These are phyloP conservation scores for Schizosaccharomyces cryophilus DNA, from an alignment of 805 yeast species.

Conservation along the genomic window DNA sequence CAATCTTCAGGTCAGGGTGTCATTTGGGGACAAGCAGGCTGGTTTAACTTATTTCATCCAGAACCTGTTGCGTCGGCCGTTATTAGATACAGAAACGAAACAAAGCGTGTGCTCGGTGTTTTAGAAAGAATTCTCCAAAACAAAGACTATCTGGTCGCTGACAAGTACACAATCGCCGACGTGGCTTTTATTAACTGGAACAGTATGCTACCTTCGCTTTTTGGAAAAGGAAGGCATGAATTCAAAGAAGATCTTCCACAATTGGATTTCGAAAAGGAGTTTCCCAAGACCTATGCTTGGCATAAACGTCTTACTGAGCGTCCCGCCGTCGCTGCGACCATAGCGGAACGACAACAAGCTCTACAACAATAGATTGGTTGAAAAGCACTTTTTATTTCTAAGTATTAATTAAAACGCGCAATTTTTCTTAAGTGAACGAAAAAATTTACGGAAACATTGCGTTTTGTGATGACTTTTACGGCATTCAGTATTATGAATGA, in stretches of 20 bases:
- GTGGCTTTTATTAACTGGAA: conserved; percentile 70
- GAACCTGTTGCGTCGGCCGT: conserved; percentile 60
- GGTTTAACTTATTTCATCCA: conserved; percentile 62
- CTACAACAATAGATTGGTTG: too few species aligned
- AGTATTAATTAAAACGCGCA: too few species aligned
- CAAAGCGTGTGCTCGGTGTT: conserved; percentile 64
- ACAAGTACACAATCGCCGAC: conserved; percentile 52
- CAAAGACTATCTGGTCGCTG: conserved; percentile 76
- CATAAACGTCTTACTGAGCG: too few species aligned
- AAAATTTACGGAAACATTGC: too few species aligned
- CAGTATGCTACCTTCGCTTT: neutral
- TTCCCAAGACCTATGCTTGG: too few species aligned
- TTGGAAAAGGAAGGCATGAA: neutral
- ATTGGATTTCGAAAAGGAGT: too few species aligned
- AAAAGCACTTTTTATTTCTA: too few species aligned
- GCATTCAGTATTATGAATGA: too few species aligned
- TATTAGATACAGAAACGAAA: conserved; percentile 67
- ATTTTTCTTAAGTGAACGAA: too few species aligned
- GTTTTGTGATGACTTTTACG: too few species aligned
- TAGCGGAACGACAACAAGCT: too few species aligned
- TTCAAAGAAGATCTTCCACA: neutral
- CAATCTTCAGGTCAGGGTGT: neutral
- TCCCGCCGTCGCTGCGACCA: too few species aligned
- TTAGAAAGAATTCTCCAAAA: conserved; percentile 59
- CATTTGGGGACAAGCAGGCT: conserved; percentile 36